Evolutionary conservation across 2,329 filamentous ascomycete genomes (phyloP), one percentile per base, ranked within the genome.

Genomic region (Trichoderma sp.): DNA sequence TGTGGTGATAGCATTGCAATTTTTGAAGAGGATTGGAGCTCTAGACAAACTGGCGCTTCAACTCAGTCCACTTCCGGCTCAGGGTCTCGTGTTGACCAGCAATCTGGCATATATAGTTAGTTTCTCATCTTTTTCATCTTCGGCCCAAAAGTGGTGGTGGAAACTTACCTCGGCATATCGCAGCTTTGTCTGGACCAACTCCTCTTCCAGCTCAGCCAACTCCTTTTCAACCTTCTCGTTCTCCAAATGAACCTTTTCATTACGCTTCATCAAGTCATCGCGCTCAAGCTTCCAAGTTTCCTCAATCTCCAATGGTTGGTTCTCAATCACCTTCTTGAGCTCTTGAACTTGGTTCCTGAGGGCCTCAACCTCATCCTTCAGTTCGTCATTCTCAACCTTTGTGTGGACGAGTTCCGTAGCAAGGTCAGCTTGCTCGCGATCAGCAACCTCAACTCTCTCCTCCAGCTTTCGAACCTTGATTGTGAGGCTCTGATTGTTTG

Each of bases 101-200:
- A 75, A 93, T 88, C 92, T 94, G 77, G n/a, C 28, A 13, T 20
- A 20, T 28, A 15, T 15, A 2, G 30, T 32, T 62, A 47, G 57
- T 26, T 26, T 36, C 15, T 57, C 15, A 39, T 43, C 26, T 20
- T 68, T 71, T 6, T 78, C 64, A 79, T 76, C 20, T 20, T 12
- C 11, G 3, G 3, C 6, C 20, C 58, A 55, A 64, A 13, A n/a
- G 32, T 6, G 58, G 43, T 6, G 28, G n/a, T 11, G 28, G 6
- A n/a, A 66, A 85, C 91, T 85, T 87, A 97, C 95, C 91, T 98
- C 94, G 69, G 96, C 96, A 84, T 95, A 94, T 78, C 90, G 89
- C 93, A 99, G 92, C 87, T 99, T 99, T 1, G 94, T 96, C 79
- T 92, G 90, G 74, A 99, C 95, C 75, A 99, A 85, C 80, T 94